Evolutionary conservation across 139 green algal genomes (phyloP).

Genomic region (Coccomyxa sp.): DNA sequence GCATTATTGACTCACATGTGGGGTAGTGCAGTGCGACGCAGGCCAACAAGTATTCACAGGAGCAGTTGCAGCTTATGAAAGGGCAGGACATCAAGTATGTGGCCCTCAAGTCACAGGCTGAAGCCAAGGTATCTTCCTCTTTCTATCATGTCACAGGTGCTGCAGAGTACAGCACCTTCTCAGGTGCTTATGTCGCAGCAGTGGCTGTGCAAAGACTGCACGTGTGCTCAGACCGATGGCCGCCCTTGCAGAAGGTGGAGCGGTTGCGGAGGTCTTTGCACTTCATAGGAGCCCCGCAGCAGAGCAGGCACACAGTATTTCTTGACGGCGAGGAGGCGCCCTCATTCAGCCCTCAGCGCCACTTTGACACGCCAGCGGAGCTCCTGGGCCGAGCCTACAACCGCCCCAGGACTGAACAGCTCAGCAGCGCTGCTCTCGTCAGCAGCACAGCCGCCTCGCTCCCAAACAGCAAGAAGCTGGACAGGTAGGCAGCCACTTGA

Average conservation of each 20-base stretch:
- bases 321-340: conserved; percentile 54
- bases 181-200: not conserved
- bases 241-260: conserved; percentile 67
- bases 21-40: conserved; percentile 37
- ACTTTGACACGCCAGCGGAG: conserved; percentile 77
- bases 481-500: conserved; percentile 1
- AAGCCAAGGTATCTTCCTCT: conserved; percentile 58
- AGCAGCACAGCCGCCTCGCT: not conserved
- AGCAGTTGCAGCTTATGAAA: conserved; percentile 91
- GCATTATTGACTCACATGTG: not conserved
- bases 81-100: conserved; percentile 92
- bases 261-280: conserved; percentile 73
- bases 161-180: not conserved
- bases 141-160: not conserved
- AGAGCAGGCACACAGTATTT: conserved; percentile 71
- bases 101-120: conserved; percentile 58
- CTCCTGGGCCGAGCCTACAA: conserved; percentile 79
- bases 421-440: not conserved
- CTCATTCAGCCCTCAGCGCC: conserved; percentile 53
- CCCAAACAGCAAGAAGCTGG: not conserved
- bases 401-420: conserved; percentile 46
- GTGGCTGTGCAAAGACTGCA: not conserved
- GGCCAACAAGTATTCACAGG: conserved; percentile 87
- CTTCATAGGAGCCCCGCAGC: conserved; percentile 60
- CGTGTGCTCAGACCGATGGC: not conserved